Percentiles rank a stretch among this genome's conserved stretches.
phyloP scores from a whole-genome alignment of 176 grass and related monocot genomes.

The Hyparrhenia diplandra region DNA sequence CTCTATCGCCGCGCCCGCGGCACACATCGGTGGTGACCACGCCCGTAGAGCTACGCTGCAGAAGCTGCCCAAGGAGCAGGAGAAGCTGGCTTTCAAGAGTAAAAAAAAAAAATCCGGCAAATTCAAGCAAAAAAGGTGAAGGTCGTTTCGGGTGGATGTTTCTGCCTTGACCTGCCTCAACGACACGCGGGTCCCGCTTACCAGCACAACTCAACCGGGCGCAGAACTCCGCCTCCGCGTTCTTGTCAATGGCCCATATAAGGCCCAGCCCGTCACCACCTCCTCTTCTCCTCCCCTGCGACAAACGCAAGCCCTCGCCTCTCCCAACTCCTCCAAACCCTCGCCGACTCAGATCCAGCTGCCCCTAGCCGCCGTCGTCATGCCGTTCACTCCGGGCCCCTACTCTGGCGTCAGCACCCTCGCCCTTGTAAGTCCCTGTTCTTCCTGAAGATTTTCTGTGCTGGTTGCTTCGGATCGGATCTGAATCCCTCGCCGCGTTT shows the following conservation, averaged over 20 bases:
- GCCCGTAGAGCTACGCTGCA: too few relatives aligned
- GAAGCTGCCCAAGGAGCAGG: too few relatives aligned
- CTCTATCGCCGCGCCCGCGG: too few relatives aligned
- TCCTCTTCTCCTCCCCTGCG: not conserved
- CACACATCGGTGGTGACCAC: too few relatives aligned
- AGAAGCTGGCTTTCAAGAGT: too few relatives aligned
- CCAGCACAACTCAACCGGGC: not conserved
- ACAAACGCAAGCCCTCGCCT: not conserved
- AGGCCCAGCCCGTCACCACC: not conserved
- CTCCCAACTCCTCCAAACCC: not conserved
- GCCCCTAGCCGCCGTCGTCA: conserved; percentile 22
- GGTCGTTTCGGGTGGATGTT: too few relatives aligned
- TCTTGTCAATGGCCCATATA: conserved; percentile 6
- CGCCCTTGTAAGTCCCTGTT: conserved; percentile 47
- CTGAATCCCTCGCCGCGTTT: not conserved
- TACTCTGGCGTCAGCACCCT: conserved; percentile 93
- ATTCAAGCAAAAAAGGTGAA: too few relatives aligned
- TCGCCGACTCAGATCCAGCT: not conserved
- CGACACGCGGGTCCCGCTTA: not conserved
- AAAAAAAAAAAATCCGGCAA: too few relatives aligned
- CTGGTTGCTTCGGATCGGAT: conserved; percentile 13
- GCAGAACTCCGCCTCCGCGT: not conserved
- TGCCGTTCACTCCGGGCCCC: conserved; percentile 72
- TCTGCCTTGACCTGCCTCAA: too few relatives aligned
- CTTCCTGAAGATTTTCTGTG: not conserved